Evolutionary conservation across 2,329 filamentous ascomycete species (phyloP).

Genomic region (Beauveria brongniartii): DNA sequence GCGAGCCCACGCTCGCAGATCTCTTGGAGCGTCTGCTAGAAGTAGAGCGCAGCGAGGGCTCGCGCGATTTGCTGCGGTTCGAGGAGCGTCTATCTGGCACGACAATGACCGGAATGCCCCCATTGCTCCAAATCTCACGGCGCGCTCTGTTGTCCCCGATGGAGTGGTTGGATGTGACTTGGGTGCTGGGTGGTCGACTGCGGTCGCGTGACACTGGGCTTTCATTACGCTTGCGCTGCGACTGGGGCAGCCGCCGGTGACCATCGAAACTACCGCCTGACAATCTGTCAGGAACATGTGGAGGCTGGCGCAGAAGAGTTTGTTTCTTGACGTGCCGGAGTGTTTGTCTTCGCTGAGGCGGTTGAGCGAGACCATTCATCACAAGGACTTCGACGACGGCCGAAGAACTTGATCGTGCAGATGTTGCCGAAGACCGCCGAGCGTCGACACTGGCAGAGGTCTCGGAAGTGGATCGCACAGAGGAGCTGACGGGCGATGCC

Average conservation of each 20-base stretch:
- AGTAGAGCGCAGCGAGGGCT: conserved; percentile 52
- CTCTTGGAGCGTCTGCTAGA: conserved; percentile 49
- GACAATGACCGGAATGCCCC: conserved; percentile 54
- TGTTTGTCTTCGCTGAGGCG: conserved; percentile 41
- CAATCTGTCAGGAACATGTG: not conserved
- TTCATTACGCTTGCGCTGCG: not conserved
- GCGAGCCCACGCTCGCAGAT: conserved; percentile 45
- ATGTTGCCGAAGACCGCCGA: conserved; percentile 45
- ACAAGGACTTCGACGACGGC: conserved; percentile 51
- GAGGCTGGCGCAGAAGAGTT: conserved; percentile 30
- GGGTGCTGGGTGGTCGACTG: conserved; percentile 32
- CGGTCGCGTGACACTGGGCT: not conserved
- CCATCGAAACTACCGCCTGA: not conserved
- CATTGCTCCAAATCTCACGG: conserved; percentile 50
- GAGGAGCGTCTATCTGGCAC: conserved; percentile 52
- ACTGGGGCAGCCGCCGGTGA: conserved; percentile 6
- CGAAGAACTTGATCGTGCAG: conserved; percentile 45
- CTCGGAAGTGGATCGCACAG: conserved; percentile 29
- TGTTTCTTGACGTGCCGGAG: conserved; percentile 55
- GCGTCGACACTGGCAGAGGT: conserved; percentile 35
- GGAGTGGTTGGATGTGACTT: conserved; percentile 27
- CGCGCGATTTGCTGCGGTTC: conserved; percentile 40
- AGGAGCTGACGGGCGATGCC: conserved; percentile 24
- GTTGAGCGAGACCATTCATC: conserved; percentile 38
- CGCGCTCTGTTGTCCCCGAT: conserved; percentile 38